Evolutionary conservation across 768 basidiomycete species (phyloP).

Genomic region (Leccinum olivaceopallidum): DNA sequence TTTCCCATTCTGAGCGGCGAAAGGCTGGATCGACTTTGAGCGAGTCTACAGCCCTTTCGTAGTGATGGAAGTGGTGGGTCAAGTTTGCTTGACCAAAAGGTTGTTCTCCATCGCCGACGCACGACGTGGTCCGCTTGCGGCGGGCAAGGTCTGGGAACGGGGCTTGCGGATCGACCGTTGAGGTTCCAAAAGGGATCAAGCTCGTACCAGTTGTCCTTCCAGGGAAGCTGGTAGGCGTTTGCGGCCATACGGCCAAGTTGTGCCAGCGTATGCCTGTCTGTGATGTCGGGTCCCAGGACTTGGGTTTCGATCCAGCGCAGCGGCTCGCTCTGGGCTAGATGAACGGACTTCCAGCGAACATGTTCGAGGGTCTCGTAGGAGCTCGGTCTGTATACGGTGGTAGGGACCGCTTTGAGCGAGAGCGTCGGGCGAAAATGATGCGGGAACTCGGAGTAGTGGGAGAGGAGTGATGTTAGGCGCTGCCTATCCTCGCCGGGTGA

Average conservation of each 20-base stretch:
- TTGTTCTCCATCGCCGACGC: conserved; percentile 51
- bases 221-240: conserved; percentile 83
- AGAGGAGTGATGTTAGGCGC: conserved; percentile 3
- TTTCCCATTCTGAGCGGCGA: conserved; percentile 60
- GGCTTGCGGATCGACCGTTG: conserved; percentile 34
- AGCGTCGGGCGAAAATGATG: conserved; percentile 11
- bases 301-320: conserved; percentile 70
- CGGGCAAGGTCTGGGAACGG: conserved; percentile 58
- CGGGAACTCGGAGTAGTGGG: conserved; percentile 9
- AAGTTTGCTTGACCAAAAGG: conserved; percentile 49
- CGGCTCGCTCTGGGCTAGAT: conserved; percentile 46
- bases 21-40: conserved; percentile 63
- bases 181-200: conserved; percentile 72
- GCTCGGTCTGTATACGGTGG: conserved; percentile 60
- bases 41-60: conserved; percentile 70
- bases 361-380: conserved; percentile 50
- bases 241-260: conserved; percentile 87
- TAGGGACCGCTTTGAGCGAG: conserved; percentile 44
- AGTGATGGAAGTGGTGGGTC: conserved; percentile 83
- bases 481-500: conserved; percentile 5
- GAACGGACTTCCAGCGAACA: conserved; percentile 54
- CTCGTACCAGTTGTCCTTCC: conserved; percentile 78
- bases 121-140: conserved; percentile 50
- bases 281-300: conserved; percentile 74
- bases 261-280: conserved; percentile 74